A percentile compares a stretch with the other conserved stretches of the same genome.
Evolutionary conservation across 805 yeast genomes (phyloP).

Genomic region (Yarrowia deformans): DNA sequence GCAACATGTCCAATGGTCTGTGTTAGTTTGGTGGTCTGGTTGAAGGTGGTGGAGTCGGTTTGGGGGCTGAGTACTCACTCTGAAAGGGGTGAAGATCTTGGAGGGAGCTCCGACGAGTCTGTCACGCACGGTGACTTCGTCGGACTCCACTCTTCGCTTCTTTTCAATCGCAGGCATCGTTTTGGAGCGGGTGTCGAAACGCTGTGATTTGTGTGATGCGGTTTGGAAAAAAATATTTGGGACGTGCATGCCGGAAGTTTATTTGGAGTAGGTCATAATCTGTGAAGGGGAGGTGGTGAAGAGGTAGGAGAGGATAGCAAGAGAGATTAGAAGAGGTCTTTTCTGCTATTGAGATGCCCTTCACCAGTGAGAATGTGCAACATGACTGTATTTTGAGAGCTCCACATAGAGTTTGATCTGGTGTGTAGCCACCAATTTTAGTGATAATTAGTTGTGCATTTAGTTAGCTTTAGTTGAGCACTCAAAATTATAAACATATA

Average conservation of each 20-base stretch:
- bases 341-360: too few species aligned
- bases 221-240: constrained; percentile 31
- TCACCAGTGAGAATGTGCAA: too few species aligned
- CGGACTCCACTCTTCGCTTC: constrained; percentile 38
- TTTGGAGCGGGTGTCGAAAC: constrained; percentile 1
- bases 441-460: too few species aligned
- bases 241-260: constrained; percentile 13
- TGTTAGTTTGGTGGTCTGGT: neutral
- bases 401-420: too few species aligned
- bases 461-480: too few species aligned
- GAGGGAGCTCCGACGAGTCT: constrained; percentile 49
- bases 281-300: neutral
- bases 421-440: too few species aligned
- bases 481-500: too few species aligned
- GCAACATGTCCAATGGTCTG: constrained; percentile 82
- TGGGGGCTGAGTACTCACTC: constrained; percentile 54
- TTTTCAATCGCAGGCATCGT: constrained; percentile 37
- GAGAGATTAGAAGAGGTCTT: too few species aligned
- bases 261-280: neutral
- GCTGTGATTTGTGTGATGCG: constrained; percentile 14
- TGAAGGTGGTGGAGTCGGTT: neutral
- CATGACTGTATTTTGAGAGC: too few species aligned
- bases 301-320: neutral
- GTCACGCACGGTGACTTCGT: constrained; percentile 17
- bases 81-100: constrained; percentile 80